phyloP scores from a whole-genome alignment of 768 basidiomycete genomes.

The Dentipellis sp. region DNA sequence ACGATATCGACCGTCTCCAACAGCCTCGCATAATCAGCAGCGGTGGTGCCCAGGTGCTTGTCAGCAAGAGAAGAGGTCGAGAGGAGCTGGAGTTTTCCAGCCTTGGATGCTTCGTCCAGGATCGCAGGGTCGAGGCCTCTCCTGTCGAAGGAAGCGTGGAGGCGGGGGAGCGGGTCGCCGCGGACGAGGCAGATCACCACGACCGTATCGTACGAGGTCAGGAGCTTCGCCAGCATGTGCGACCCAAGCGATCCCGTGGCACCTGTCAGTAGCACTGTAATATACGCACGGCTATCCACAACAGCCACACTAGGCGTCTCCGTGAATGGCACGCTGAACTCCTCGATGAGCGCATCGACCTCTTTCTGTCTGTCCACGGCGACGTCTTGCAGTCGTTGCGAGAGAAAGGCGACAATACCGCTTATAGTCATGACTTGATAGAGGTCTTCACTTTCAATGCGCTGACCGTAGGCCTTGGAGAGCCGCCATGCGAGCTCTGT shows the following conservation, averaged over 20 bases:
- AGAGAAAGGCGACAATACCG: background rate
- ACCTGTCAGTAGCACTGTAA: constrained; percentile 6
- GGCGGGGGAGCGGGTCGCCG: background rate
- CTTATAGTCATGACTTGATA: background rate
- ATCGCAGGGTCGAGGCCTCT: background rate
- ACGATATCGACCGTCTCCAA: background rate
- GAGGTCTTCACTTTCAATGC: background rate
- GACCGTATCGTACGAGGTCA: background rate
- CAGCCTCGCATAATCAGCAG: background rate
- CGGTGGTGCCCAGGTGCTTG: background rate
- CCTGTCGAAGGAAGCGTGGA: background rate
- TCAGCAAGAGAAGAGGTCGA: background rate
- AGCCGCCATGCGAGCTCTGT: background rate
- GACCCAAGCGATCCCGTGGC: constrained; percentile 2
- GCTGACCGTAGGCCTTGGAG: background rate
- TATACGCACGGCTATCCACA: background rate
- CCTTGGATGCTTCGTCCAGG: background rate
- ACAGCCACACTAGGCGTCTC: background rate
- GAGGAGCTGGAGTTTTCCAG: background rate
- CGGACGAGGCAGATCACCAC: background rate
- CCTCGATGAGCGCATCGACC: background rate
- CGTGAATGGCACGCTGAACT: background rate
- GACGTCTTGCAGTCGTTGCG: background rate
- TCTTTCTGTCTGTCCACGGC: background rate
- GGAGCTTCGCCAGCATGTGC: background rate